Conservation (phyloP, 139 green algal genomes). For the Marvania coccoides region DNA sequence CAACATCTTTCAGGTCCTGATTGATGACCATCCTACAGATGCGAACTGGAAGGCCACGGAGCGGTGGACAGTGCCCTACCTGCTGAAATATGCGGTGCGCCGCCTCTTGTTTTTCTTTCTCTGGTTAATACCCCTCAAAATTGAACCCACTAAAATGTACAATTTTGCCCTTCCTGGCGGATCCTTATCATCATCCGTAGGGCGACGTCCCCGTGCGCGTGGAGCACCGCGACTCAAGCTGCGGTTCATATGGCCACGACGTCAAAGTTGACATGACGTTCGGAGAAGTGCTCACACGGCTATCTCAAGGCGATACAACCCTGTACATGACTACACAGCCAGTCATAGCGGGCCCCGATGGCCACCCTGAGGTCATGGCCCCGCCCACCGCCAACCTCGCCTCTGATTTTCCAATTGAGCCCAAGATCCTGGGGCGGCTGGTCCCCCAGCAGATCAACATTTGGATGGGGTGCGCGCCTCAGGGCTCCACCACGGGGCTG, state of each 20-base stretch:
- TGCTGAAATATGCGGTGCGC: constrained; percentile 1
- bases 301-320: constrained; percentile 35
- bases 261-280: constrained; percentile 48
- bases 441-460: constrained; percentile 59
- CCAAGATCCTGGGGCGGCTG: constrained; percentile 48
- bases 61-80: constrained; percentile 17
- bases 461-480: constrained; percentile 31
- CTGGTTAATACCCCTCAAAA: neutral
- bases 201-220: constrained; percentile 40
- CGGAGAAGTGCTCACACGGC: constrained; percentile 31
- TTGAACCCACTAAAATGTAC: too few species aligned
- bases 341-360: constrained; percentile 34
- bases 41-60: neutral
- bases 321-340: constrained; percentile 73
- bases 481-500: constrained; percentile 61
- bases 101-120: neutral
- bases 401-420: constrained; percentile 47
- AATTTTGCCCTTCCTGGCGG: too few species aligned
- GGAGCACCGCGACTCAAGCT: constrained; percentile 31
- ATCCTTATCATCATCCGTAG: constrained; percentile 17
- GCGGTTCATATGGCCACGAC: constrained; percentile 49
- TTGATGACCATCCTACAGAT: constrained; percentile 6
- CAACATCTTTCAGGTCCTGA: neutral
- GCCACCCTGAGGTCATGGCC: constrained; percentile 46
- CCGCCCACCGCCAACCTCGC: constrained; percentile 42